A percentile compares a stretch with the other conserved stretches of the same genome.
These are phyloP conservation scores for Trichoderma atroviride DNA, from an alignment of 2,329 filamentous ascomycete genomes.

Conservation along the genomic window DNA sequence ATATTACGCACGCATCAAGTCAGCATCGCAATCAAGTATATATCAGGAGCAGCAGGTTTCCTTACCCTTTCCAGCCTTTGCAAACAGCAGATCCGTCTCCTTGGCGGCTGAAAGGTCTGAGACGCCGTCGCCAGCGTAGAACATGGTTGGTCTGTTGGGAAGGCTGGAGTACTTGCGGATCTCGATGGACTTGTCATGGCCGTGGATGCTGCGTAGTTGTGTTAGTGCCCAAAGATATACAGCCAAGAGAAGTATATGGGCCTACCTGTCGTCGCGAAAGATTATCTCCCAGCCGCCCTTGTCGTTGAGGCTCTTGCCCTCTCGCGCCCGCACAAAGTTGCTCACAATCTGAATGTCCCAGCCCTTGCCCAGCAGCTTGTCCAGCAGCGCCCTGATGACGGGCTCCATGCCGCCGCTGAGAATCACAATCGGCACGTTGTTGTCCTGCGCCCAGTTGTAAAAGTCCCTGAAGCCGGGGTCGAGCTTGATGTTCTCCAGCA, in stretches of 20 bases:
- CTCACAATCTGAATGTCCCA: slow-evolving; percentile 87
- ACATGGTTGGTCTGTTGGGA: slow-evolving; percentile 76
- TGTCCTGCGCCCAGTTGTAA: slow-evolving; percentile 75
- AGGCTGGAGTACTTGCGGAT: slow-evolving; percentile 84
- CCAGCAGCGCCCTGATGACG: slow-evolving; percentile 81
- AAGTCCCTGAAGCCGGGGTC: slow-evolving; percentile 89
- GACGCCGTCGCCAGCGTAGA: slow-evolving; percentile 95
- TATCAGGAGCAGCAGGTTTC: slow-evolving; percentile 29
- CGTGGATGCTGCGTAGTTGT: slow-evolving; percentile 64
- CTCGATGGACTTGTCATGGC: slow-evolving; percentile 95
- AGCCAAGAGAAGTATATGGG: slow-evolving; percentile 38
- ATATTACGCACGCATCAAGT: slow-evolving; percentile 44
- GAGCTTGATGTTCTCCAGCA: slow-evolving; percentile 81
- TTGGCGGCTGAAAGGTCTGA: slow-evolving; percentile 89
- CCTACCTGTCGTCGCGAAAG: slow-evolving; percentile 75
- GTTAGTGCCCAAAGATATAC: neutral
- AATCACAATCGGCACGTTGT: slow-evolving; percentile 91
- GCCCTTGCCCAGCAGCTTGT: slow-evolving; percentile 75
- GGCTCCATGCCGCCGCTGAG: slow-evolving; percentile 92
- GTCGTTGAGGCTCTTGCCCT: slow-evolving; percentile 74
- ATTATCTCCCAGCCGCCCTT: slow-evolving; percentile 84
- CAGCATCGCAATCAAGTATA: neutral
- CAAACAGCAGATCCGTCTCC: slow-evolving; percentile 91
- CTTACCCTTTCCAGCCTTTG: slow-evolving; percentile 83
- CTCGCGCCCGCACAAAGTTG: slow-evolving; percentile 71